phyloP scores from a whole-genome alignment of 2,329 filamentous ascomycete species.

The Tolypocladium guangdongense region DNA sequence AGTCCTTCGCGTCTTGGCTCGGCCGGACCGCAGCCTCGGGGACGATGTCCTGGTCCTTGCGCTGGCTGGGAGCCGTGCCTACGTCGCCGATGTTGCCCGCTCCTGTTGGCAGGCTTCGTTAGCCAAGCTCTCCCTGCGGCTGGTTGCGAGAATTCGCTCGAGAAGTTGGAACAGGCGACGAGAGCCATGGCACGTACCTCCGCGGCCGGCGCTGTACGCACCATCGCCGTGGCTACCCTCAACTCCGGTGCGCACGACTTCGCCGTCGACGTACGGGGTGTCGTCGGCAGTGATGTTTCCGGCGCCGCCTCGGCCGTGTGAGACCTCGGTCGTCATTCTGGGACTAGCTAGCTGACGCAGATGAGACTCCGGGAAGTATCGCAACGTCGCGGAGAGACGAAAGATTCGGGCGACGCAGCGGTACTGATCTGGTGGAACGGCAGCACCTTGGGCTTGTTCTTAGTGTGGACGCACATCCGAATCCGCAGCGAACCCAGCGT shows the following conservation, averaged over 20 bases:
- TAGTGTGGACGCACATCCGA: not conserved
- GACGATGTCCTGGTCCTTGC: conserved; percentile 40
- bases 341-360: conserved; percentile 8
- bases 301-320: conserved; percentile 49
- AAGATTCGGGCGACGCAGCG: not conserved
- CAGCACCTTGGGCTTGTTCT: not conserved
- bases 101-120: conserved; percentile 23
- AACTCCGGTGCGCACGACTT: conserved; percentile 44
- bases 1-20: conserved; percentile 35
- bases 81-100: conserved; percentile 47
- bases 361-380: not conserved
- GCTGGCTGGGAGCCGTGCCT: conserved; percentile 24
- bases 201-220: conserved; percentile 47
- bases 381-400: not conserved
- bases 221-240: conserved; percentile 47
- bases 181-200: conserved; percentile 30
- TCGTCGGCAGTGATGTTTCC: conserved; percentile 50
- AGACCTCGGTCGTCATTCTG: conserved; percentile 35
- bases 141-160: not conserved
- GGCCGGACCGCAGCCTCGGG: conserved; percentile 41
- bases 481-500: not conserved
- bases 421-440: not conserved
- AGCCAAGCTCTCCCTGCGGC: not conserved
- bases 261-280: conserved; percentile 50
- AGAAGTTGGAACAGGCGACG: too few species aligned